Percentiles rank a stretch among this genome's conserved stretches.
These are phyloP conservation scores for Parietichytrium sp. DNA, from an alignment of 108 stramenopile genomes.

Conservation along the genomic window DNA sequence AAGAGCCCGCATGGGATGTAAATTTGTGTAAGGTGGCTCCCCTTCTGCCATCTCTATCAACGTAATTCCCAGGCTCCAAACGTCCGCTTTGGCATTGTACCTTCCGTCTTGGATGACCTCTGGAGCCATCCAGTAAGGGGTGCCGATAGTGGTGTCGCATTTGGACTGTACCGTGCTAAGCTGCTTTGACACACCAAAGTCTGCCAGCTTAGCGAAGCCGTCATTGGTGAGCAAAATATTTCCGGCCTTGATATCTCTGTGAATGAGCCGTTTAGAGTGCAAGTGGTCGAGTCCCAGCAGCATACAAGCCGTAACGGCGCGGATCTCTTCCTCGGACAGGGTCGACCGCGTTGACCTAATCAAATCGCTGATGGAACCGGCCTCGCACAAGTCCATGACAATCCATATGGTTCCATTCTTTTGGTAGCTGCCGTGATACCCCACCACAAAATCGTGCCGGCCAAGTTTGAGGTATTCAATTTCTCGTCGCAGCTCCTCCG, in stretches of 20 bases:
- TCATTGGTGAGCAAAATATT: constrained; percentile 60
- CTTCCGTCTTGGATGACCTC: constrained; percentile 65
- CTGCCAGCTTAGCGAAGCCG: constrained; percentile 64
- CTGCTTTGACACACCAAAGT: constrained; percentile 62
- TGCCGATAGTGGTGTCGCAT: constrained; percentile 92
- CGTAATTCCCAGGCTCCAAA: constrained; percentile 95
- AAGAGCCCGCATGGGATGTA: constrained; percentile 79
- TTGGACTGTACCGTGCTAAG: constrained; percentile 86
- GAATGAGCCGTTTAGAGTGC: constrained; percentile 13
- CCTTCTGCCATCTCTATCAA: constrained; percentile 96
- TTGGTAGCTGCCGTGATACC: constrained; percentile 80
- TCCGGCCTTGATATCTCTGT: constrained; percentile 62
- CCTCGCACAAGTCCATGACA: constrained; percentile 87
- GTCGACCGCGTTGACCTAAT: constrained; percentile 69
- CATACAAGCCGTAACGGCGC: not conserved
- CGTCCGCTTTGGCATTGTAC: constrained; percentile 69
- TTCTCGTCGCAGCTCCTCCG: constrained; percentile 81
- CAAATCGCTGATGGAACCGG: constrained; percentile 77
- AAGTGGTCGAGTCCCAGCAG: not conserved
- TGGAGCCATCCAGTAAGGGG: constrained; percentile 99
- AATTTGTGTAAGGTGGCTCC: constrained; percentile 88
- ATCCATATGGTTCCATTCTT: constrained; percentile 58
- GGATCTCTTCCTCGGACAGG: constrained; percentile 66
- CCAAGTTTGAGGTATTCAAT: constrained; percentile 82
- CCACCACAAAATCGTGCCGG: constrained; percentile 80